Percentiles rank a stretch among this genome's conserved stretches.
phyloP scores from a whole-genome alignment of 2,329 filamentous ascomycete species.

The Ilyonectria sp. region DNA sequence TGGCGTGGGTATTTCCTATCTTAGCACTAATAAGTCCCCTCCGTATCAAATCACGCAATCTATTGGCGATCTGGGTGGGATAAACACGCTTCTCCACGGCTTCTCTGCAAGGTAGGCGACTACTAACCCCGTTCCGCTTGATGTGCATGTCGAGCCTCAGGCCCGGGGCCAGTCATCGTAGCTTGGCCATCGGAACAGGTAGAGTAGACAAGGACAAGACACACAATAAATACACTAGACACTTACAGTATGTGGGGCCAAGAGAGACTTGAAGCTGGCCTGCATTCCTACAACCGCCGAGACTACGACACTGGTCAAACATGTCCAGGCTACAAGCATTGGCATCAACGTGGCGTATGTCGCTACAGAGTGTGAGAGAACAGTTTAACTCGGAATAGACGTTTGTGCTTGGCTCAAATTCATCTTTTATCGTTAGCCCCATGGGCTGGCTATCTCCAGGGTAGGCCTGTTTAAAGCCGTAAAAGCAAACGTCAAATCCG shows the following conservation, averaged over 20 bases:
- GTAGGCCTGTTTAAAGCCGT: constrained; percentile 45
- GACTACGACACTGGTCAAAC: not conserved
- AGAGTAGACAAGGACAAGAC: no score
- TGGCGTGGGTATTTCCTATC: not conserved
- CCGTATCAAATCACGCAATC: not conserved
- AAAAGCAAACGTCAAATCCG: constrained; percentile 58
- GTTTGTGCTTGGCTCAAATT: constrained; percentile 52
- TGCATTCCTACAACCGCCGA: not conserved
- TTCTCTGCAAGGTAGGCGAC: not conserved
- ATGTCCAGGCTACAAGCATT: not conserved
- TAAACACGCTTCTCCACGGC: not conserved
- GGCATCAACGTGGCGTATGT: not conserved
- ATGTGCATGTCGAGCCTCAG: not conserved
- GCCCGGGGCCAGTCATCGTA: no score
- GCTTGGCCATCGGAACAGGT: no score
- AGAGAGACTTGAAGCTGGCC: not conserved
- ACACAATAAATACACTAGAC: no score
- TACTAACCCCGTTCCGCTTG: not conserved
- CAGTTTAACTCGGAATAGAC: constrained; percentile 41
- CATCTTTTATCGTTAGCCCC: constrained; percentile 57
- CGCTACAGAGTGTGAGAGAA: constrained; percentile 9
- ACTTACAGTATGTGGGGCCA: not conserved
- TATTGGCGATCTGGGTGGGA: not conserved
- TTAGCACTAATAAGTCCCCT: not conserved
- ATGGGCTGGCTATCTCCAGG: constrained; percentile 54